A percentile compares a stretch with the other conserved stretches of the same genome.
phyloP scores from a whole-genome alignment of 495 filamentous ascomycete species.

The Viridothelium virens region DNA sequence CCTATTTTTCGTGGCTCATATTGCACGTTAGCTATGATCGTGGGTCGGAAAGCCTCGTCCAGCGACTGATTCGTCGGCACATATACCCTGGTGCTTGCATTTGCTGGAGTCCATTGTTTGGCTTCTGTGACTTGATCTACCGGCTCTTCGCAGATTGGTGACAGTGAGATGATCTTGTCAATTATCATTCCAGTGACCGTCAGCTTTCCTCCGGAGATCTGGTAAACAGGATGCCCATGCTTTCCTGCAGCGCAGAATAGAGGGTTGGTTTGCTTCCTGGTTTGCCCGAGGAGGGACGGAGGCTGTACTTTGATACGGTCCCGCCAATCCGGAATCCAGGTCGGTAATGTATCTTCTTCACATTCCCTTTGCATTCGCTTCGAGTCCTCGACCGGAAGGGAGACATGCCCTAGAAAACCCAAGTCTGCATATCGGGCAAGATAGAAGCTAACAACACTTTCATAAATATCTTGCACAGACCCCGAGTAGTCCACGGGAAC shows the following conservation, averaged over 20 bases:
- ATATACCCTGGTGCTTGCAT: neutral
- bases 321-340: conserved; percentile 5
- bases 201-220: neutral
- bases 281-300: neutral
- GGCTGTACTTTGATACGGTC: neutral
- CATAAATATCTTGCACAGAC: conserved; percentile 2
- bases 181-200: neutral
- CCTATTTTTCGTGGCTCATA: conserved; percentile 1
- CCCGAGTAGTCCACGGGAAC: neutral
- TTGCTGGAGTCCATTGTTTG: neutral
- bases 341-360: neutral
- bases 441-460: conserved; percentile 6
- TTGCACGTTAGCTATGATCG: neutral
- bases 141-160: neutral
- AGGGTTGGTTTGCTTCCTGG: neutral
- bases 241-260: neutral
- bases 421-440: neutral
- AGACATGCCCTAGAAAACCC: neutral
- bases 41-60: neutral
- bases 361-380: neutral
- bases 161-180: neutral
- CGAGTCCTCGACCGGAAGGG: neutral
- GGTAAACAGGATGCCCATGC: neutral
- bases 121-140: neutral
- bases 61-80: neutral